Percentiles rank a stretch among this genome's conserved stretches.
These are phyloP conservation scores for Physocladia obscura DNA, from an alignment of 192 early-diverging fungal species.

Conservation along the genomic window DNA sequence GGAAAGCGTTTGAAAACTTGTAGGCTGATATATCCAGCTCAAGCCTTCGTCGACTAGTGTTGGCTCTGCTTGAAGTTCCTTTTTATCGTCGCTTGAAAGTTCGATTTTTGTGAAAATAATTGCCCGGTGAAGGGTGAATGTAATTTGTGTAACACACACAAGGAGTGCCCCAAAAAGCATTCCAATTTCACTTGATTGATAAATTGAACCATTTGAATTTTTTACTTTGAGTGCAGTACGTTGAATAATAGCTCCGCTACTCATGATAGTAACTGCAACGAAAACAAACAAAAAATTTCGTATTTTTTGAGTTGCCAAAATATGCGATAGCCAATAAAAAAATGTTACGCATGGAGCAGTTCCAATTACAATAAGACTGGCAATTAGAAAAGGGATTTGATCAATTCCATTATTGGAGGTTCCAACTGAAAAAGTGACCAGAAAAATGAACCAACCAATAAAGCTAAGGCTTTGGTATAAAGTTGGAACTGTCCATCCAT, in stretches of 20 bases:
- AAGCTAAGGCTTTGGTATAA: background rate
- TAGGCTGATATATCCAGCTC: slow-evolving; percentile 12
- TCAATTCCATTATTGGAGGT: background rate
- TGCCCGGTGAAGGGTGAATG: slow-evolving; percentile 3
- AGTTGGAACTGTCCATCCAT: slow-evolving; percentile 6
- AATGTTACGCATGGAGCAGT: background rate
- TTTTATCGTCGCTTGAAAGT: background rate
- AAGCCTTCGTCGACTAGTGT: slow-evolving; percentile 11
- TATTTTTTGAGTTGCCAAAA: background rate
- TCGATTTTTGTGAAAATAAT: slow-evolving; percentile 3
- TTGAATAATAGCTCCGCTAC: background rate
- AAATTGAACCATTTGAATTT: background rate
- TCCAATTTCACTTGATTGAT: background rate
- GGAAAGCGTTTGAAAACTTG: background rate
- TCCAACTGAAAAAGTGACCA: background rate
- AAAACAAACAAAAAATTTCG: background rate
- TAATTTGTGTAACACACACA: background rate
- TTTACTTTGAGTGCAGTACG: background rate
- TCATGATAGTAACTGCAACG: background rate
- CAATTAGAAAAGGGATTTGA: background rate
- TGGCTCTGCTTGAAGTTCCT: background rate
- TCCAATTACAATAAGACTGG: background rate
- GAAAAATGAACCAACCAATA: slow-evolving; percentile 19
- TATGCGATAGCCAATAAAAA: slow-evolving; percentile 7
- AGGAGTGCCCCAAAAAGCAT: slow-evolving; percentile 3